Base-by-base conservation (phyloP, 83 land plant species). In the Thuja plicata region DNA sequence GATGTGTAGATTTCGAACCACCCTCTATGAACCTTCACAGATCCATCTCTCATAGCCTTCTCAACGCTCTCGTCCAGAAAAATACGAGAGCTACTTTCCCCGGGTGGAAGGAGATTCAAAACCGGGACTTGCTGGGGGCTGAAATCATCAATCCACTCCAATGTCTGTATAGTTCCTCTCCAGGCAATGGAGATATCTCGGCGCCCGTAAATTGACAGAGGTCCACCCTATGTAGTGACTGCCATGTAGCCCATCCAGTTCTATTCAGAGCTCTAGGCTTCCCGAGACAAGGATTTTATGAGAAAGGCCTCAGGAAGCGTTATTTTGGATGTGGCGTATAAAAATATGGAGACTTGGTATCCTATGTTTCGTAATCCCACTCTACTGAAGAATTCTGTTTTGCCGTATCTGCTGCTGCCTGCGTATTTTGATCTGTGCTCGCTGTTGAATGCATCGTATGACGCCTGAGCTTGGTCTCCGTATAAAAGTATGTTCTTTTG, bases 1-100 rank as follows among this genome's bases (percentile, higher is more conserved):
- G 97, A 93, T 15, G 96, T 94, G 87, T 96, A 96, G 54, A 96
- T 71, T 0, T 90, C 89, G 71, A 89, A 77, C 94, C 94, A 94
- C 0, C 98, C 98, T 37, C 77, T 66, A 32, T 96, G 95, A 54
- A 96, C 92, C 79, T 43, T 86, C 54, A 46, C 48, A 0, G 84
- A 2, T 79, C 40, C 45, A 77, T 71, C 1, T 12, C 66, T 71
- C 76, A 8, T 71, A 52, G 35, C 32, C 41, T 45, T 43, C 15
- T 43, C 89, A 0, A 82, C 37, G n/a, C 76, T 54, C 7, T 43
- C 80, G 27, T 77, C 83, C 3, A 43, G 43, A 54, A 0, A 54
- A 43, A 0, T 3, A 3, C 4, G 43, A 54, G 19, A 54, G 3
- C 2, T 54, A 54, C 19, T 2, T 48, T 10, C 9, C 12, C 8